Base-by-base conservation (phyloP, 2,329 filamentous ascomycete genomes). In the Hypoxylon sp. region DNA sequence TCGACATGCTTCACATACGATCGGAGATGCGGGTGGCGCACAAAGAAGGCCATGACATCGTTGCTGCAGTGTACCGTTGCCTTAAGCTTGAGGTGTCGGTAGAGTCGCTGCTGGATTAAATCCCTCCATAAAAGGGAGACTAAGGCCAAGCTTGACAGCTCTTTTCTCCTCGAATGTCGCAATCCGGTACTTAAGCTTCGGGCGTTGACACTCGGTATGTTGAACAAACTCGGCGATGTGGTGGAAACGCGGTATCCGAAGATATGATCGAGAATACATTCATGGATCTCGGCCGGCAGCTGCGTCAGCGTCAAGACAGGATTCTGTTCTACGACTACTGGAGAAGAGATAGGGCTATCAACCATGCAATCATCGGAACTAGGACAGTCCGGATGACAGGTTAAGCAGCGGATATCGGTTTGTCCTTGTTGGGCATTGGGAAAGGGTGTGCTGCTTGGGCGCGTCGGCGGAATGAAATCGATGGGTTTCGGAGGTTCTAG, bases 41-140 rank as follows among this genome's bases (percentile, higher is more conserved):
- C 75, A 68, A 93, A 90, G 80, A 89, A 92, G 32, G 78, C 67
- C 65, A 85, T 80, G 6, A 89, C 86, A 49, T 87, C 82, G 43
- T 84, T 78, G 41, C 91, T 78, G 15, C 85, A 89, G n/a, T 85
- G 82, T 37, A 85, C 79, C 0, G 89, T 91, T 0, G 89, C 90
- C 77, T 91, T 91, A 69, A 93, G 80, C 76, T 92, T 92, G 78
- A 93, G 86, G 74, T 92, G 90, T 43, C 90, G 84, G 77, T 91
- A 93, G 2, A 93, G 83, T 37, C 90, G 84, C 72, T 90, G 85
- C 74, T 93, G 91, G 19, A 93, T 86, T 58, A 92, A 73, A 34
- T 81, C 78, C 50, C 88, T 84, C 90, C 90, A 93, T n/a, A 84
- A 77, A 3, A 76, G 80, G 70, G 81, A 86, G 48, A 89, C 87